A percentile compares a stretch with the other conserved stretches of the same genome.
These are phyloP conservation scores for Chaetomiaceae sp. DNA, from an alignment of 2,329 filamentous ascomycete genomes.

Conservation along the genomic window DNA sequence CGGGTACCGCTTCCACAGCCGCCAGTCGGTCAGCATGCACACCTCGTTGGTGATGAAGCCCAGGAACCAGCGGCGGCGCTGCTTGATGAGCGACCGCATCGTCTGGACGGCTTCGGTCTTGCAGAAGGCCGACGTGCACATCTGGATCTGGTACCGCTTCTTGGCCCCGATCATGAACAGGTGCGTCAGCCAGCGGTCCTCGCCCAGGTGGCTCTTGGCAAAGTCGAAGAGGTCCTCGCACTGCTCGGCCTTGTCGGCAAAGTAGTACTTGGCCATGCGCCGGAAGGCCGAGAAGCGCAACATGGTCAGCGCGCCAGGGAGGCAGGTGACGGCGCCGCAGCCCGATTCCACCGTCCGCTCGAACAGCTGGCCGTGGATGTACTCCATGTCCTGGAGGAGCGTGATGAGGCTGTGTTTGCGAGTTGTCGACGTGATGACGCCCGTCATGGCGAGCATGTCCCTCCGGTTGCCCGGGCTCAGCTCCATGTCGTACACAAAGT, in stretches of 20 bases:
- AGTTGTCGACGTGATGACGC: constrained; percentile 92
- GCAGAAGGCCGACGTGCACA: constrained; percentile 97
- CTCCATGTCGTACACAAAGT: constrained; percentile 99
- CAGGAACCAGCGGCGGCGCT: constrained; percentile 92
- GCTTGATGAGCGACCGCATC: constrained; percentile 80
- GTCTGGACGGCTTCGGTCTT: constrained; percentile 96
- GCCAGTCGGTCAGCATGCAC: constrained; percentile 93
- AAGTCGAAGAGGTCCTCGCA: constrained; percentile 96
- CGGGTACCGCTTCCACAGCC: constrained; percentile 88
- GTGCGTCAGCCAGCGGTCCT: constrained; percentile 95
- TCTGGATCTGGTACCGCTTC: constrained; percentile 90
- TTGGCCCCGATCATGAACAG: constrained; percentile 98
- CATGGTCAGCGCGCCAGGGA: constrained; percentile 93
- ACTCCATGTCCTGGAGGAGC: constrained; percentile 94
- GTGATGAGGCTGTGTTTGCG: constrained; percentile 85
- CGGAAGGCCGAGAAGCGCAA: constrained; percentile 93
- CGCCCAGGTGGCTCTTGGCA: constrained; percentile 89
- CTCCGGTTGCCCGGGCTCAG: constrained; percentile 85
- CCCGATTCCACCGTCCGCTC: constrained; percentile 93
- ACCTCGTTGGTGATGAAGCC: constrained; percentile 98
- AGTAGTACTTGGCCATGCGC: constrained; percentile 97
- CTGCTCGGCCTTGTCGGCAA: constrained; percentile 92
- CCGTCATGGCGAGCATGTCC: constrained; percentile 96
- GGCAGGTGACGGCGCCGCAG: constrained; percentile 88
- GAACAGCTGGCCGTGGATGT: constrained; percentile 93